Evolutionary conservation across 495 filamentous ascomycete species (phyloP).

Genomic region (Annulohypoxylon stygium): DNA sequence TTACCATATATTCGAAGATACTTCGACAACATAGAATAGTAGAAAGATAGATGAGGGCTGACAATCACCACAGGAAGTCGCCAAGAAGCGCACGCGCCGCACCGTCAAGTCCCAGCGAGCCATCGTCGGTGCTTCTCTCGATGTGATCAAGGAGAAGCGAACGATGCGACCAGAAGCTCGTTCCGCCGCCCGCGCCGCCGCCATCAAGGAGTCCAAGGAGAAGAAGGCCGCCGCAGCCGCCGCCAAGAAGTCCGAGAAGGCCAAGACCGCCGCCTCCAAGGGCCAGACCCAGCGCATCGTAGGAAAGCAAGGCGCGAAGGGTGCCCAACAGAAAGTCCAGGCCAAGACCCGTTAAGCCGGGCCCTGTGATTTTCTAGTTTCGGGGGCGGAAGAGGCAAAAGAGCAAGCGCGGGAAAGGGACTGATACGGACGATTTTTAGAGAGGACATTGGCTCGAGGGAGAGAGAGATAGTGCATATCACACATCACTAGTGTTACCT

Average conservation of each 20-base stretch:
- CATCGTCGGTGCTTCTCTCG: slow-evolving; percentile 98
- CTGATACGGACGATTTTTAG: slow-evolving; percentile 34
- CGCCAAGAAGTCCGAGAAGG: slow-evolving; percentile 99
- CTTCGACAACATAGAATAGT: neutral
- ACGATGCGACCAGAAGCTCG: slow-evolving; percentile 93
- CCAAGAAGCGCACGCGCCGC: slow-evolving; percentile 99
- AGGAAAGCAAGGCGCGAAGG: slow-evolving; percentile 98
- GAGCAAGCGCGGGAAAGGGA: slow-evolving; percentile 22
- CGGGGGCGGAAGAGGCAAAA: slow-evolving; percentile 21
- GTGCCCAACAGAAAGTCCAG: slow-evolving; percentile 84
- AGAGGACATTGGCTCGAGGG: slow-evolving; percentile 36
- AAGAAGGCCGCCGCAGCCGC: slow-evolving; percentile 89
- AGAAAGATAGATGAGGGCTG: neutral
- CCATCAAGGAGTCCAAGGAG: slow-evolving; percentile 96
- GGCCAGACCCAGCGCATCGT: slow-evolving; percentile 82
- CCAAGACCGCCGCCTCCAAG: slow-evolving; percentile 86
- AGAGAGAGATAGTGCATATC: slow-evolving; percentile 20
- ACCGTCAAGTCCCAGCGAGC: slow-evolving; percentile 98
- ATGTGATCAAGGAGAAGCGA: slow-evolving; percentile 99
- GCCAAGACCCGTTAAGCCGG: slow-evolving; percentile 84
- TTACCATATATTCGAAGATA: slow-evolving; percentile 20
- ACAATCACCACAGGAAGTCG: slow-evolving; percentile 79
- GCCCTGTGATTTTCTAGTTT: slow-evolving; percentile 2
- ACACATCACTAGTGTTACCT: slow-evolving; percentile 28
- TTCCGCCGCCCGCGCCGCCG: slow-evolving; percentile 86